Evolutionary conservation across 371 early-diverging fungal species (phyloP).

Genomic region (Vavraia culicis): DNA sequence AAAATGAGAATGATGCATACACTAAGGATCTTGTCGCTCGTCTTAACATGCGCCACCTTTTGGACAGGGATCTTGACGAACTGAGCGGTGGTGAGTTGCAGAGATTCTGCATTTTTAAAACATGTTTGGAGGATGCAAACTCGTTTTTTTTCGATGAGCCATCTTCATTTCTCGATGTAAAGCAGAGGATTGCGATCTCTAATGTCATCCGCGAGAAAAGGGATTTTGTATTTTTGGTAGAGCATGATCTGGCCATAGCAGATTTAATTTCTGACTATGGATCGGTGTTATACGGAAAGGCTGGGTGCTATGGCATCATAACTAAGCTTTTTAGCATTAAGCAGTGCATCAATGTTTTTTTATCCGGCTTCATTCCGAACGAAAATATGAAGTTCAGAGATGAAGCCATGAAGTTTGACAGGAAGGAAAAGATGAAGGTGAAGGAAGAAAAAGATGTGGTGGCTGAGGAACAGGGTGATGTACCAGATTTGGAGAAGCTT

Average conservation of each 20-base stretch:
- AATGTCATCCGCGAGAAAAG: conserved; percentile 62
- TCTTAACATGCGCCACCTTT: conserved; percentile 56
- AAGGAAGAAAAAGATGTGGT: conserved; percentile 46
- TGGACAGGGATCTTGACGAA: conserved; percentile 63
- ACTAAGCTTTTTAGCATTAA: conserved; percentile 87
- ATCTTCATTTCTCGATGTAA: conserved; percentile 90
- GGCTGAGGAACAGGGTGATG: conserved; percentile 13
- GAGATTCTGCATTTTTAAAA: conserved; percentile 79
- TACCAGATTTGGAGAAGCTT: neutral
- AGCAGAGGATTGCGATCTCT: conserved; percentile 91
- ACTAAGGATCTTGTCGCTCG: conserved; percentile 42
- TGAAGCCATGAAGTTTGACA: conserved; percentile 78
- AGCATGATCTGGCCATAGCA: conserved; percentile 95
- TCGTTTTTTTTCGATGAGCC: conserved; percentile 99
- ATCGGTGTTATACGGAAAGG: conserved; percentile 89
- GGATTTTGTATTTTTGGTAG: conserved; percentile 82
- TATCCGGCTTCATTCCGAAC: conserved; percentile 89
- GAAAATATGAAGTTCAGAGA: conserved; percentile 98
- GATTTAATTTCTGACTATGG: conserved; percentile 95
- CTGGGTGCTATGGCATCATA: conserved; percentile 92
- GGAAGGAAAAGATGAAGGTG: conserved; percentile 48
- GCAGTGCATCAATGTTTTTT: conserved; percentile 96
- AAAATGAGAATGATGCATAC: conserved; percentile 53
- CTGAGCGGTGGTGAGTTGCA: conserved; percentile 97
- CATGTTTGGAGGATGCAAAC: conserved; percentile 64